These are phyloP conservation scores for Tricholomella constricta DNA, from an alignment of 768 basidiomycete genomes.

Conservation along the genomic window DNA sequence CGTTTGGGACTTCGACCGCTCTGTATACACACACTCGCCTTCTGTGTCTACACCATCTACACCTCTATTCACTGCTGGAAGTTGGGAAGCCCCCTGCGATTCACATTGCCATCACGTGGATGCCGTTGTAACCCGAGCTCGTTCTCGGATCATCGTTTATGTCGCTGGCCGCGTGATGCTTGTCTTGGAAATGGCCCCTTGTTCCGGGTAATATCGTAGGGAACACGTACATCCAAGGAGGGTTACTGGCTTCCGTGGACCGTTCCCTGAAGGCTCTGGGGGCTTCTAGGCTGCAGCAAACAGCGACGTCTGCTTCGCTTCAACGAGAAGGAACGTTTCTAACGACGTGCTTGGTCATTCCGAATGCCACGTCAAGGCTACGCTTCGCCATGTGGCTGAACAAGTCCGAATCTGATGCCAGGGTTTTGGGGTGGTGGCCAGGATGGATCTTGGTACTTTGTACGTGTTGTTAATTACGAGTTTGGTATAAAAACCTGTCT, in stretches of 20 bases:
- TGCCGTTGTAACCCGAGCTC: constrained; percentile 6
- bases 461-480: constrained; percentile 24
- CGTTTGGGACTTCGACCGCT: not conserved
- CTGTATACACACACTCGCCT: too few species aligned
- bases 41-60: not conserved
- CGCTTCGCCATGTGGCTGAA: constrained; percentile 1
- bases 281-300: not conserved
- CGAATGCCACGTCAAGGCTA: constrained; percentile 1
- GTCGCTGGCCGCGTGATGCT: constrained; percentile 4
- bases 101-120: constrained; percentile 7
- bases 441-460: constrained; percentile 17
- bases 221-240: constrained; percentile 2
- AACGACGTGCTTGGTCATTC: not conserved
- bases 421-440: constrained; percentile 9
- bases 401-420: constrained; percentile 1
- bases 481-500: constrained; percentile 30
- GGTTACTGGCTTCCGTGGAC: not conserved
- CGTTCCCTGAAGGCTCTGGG: not conserved
- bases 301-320: not conserved
- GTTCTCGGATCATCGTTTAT: constrained; percentile 10
- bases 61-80: not conserved
- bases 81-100: not conserved
- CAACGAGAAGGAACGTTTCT: not conserved
- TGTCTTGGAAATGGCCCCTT: not conserved
- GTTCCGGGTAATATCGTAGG: not conserved